Conservation (phyloP, 2,329 filamentous ascomycete species). For the Blumeria hordei region DNA sequence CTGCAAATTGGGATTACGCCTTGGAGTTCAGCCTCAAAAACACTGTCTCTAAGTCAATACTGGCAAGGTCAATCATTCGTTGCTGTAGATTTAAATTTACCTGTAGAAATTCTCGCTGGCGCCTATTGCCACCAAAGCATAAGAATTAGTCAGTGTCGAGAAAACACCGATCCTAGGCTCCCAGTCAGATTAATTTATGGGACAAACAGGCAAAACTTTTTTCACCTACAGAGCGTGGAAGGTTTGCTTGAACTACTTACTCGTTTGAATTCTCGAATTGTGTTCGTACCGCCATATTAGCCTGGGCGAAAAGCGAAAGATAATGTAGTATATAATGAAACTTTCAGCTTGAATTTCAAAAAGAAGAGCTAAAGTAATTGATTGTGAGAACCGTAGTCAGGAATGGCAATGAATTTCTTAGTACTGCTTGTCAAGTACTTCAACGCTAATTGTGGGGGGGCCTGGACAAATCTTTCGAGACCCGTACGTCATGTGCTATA, state of each 20-base stretch:
- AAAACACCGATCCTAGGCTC: constrained; percentile 76
- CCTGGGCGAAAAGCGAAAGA: no score
- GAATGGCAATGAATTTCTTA: no score
- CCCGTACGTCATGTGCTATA: no score
- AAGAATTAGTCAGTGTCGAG: constrained; percentile 87
- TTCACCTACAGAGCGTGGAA: background rate
- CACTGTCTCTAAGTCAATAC: constrained; percentile 22
- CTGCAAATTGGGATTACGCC: constrained; percentile 94
- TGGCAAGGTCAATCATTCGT: no score
- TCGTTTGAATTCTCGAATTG: constrained; percentile 84
- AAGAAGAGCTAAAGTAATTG: no score
- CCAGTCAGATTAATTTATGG: background rate
- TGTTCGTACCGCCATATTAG: constrained; percentile 37
- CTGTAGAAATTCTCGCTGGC: constrained; percentile 98
- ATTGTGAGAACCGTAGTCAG: no score
- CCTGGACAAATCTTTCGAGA: no score
- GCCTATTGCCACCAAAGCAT: constrained; percentile 80
- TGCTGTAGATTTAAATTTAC: constrained; percentile 17
- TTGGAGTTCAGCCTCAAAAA: constrained; percentile 94
- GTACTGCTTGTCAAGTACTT: no score
- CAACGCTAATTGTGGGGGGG: no score
- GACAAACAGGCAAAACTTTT: background rate
- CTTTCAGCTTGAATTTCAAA: no score
- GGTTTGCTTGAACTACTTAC: constrained; percentile 24
- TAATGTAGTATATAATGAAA: no score